phyloP scores from a whole-genome alignment of 2,329 filamentous ascomycete genomes.

The Diaporthe australafricana region DNA sequence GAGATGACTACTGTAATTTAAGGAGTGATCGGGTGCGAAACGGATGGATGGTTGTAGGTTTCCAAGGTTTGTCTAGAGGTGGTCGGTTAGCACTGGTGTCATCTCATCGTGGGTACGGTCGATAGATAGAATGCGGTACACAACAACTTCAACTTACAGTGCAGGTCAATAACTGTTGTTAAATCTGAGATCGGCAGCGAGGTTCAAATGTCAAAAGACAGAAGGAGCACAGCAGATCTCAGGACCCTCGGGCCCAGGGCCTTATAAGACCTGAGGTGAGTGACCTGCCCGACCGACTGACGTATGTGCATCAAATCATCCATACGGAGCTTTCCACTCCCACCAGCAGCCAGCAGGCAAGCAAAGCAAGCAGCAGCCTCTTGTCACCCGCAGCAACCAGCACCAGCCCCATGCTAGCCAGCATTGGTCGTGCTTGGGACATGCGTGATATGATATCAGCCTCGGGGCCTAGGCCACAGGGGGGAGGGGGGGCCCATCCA shows the following conservation, averaged over 20 bases:
- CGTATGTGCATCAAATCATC: not conserved
- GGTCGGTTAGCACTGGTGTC: not conserved
- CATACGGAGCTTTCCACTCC: not conserved
- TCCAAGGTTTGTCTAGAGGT: not conserved
- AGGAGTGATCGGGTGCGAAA: no score
- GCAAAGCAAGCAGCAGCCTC: no score
- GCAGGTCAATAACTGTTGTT: not conserved
- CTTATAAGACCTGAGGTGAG: conserved; percentile 24
- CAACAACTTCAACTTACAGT: conserved; percentile 3
- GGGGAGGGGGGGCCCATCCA: not conserved
- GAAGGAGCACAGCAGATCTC: not conserved
- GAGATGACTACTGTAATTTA: rapidly evolving
- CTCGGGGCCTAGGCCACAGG: not conserved
- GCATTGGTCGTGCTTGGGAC: no score
- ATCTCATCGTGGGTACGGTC: not conserved
- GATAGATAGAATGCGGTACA: not conserved
- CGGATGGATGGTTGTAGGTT: no score
- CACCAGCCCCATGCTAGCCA: no score
- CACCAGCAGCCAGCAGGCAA: not conserved
- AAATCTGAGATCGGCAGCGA: not conserved
- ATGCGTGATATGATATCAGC: conserved; percentile 26
- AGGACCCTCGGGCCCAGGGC: conserved; percentile 2
- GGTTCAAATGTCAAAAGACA: not conserved
- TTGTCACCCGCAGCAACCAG: no score
- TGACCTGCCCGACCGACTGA: no score